These are phyloP conservation scores for Colletotrichum chrysophilum DNA, from an alignment of 2,329 filamentous ascomycete species.

Conservation along the genomic window DNA sequence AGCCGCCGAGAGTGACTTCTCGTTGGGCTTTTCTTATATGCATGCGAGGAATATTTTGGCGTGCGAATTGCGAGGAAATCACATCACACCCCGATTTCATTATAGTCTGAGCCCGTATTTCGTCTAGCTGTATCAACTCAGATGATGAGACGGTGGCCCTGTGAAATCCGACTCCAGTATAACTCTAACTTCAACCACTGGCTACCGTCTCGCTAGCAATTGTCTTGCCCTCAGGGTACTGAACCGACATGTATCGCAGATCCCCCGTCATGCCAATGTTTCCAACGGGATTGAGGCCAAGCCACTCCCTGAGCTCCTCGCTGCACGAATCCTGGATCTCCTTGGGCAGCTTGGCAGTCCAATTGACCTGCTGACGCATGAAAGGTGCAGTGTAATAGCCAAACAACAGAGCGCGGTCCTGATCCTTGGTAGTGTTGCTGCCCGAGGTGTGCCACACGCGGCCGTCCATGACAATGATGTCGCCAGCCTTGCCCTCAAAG, in stretches of 20 bases:
- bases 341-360: background rate
- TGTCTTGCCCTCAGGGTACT: background rate
- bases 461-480: background rate
- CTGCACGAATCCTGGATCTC: background rate
- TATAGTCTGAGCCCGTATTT: background rate
- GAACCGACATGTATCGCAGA: background rate
- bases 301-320: background rate
- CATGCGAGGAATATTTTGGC: rapidly evolving
- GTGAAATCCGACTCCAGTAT: background rate
- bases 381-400: background rate
- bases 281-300: background rate
- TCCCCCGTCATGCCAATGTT: background rate
- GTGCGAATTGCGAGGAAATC: background rate
- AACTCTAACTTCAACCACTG: background rate
- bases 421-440: background rate
- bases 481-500: background rate
- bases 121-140: rapidly evolving
- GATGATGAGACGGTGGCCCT: background rate
- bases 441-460: background rate
- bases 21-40: background rate
- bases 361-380: background rate
- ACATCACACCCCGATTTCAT: background rate
- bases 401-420: background rate
- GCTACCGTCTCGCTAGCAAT: background rate
- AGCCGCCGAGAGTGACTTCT: background rate